Conservation (phyloP, 306 rosid genomes). For the Prinsepia uniflora region DNA sequence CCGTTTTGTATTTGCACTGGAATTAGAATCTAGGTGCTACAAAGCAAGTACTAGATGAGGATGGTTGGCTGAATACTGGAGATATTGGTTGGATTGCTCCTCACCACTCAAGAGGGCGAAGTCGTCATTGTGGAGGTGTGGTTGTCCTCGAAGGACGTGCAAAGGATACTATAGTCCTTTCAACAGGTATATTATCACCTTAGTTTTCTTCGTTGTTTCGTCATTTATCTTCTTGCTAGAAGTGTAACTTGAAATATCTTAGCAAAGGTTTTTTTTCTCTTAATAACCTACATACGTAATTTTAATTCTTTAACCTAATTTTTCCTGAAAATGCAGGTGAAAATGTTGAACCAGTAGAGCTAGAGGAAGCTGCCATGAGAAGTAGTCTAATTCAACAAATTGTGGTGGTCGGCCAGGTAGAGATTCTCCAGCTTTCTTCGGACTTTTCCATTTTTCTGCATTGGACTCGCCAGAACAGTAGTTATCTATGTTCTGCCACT, state of each 20-base stretch:
- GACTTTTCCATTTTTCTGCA: background rate
- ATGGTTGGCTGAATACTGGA: slow-evolving; percentile 87
- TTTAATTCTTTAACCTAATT: slow-evolving; percentile 9
- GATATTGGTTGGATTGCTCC: slow-evolving; percentile 94
- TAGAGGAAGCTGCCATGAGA: slow-evolving; percentile 91
- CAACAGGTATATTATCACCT: slow-evolving; percentile 52
- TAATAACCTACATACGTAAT: background rate
- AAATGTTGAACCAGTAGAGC: slow-evolving; percentile 81
- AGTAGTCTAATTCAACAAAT: slow-evolving; percentile 82
- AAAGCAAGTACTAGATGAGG: slow-evolving; percentile 56
- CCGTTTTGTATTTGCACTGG: slow-evolving; percentile 14
- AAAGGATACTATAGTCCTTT: slow-evolving; percentile 93
- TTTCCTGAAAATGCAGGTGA: slow-evolving; percentile 59
- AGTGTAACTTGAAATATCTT: background rate
- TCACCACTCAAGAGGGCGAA: slow-evolving; percentile 63
- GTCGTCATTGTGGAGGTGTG: slow-evolving; percentile 64
- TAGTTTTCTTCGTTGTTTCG: background rate
- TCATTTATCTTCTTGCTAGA: background rate
- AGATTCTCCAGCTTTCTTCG: slow-evolving; percentile 5
- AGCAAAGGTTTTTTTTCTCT: background rate
- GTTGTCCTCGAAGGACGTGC: slow-evolving; percentile 89
- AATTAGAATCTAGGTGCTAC: slow-evolving; percentile 74
- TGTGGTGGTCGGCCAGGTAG: slow-evolving; percentile 90
- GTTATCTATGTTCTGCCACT: slow-evolving; percentile 1
- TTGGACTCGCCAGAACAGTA: slow-evolving; percentile 12